A percentile compares a stretch with the other conserved stretches of the same genome.
Evolutionary conservation across 208 protist genomes (phyloP).

Genomic region (Trypanosoma avium): DNA sequence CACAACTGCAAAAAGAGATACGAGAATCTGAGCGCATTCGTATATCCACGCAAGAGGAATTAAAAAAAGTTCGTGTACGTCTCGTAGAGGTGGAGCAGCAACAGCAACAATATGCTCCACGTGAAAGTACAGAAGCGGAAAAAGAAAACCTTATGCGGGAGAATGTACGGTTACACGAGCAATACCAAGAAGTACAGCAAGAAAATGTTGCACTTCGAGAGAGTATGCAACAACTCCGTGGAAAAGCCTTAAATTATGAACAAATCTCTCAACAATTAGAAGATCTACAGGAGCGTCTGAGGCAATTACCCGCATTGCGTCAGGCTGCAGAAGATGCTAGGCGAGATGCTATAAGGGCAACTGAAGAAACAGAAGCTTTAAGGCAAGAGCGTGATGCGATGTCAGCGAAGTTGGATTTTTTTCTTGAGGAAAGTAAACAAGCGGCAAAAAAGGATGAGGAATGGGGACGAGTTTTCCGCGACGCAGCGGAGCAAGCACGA

Average conservation of each 20-base stretch:
- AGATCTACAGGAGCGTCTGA: conserved; percentile 65
- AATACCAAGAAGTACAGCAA: conserved; percentile 51
- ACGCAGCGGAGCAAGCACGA: conserved; percentile 53
- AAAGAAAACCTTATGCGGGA: conserved; percentile 63
- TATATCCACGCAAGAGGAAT: conserved; percentile 52
- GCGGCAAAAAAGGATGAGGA: conserved; percentile 52
- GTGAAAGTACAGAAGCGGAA: conserved; percentile 46
- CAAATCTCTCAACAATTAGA: conserved; percentile 51
- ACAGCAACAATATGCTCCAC: conserved; percentile 18
- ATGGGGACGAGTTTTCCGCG: conserved; percentile 55
- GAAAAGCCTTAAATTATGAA: conserved; percentile 26
- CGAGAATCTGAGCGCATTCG: conserved; percentile 41
- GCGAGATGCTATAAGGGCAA: conserved; percentile 48
- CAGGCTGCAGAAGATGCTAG: conserved; percentile 59
- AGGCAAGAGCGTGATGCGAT: conserved; percentile 69
- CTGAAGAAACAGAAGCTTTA: conserved; percentile 61
- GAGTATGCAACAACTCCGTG: conserved; percentile 34
- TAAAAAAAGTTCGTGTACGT: conserved; percentile 43
- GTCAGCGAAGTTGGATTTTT: conserved; percentile 57
- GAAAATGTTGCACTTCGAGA: conserved; percentile 54
- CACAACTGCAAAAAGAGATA: conserved; percentile 43
- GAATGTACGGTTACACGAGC: conserved; percentile 66
- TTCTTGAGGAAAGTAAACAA: conserved; percentile 57
- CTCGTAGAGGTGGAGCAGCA: conserved; percentile 38
- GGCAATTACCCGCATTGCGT: conserved; percentile 61